Evolutionary conservation across 164 flowering plant genomes (phyloP).

Genomic region (Tinospora cordifolia): DNA sequence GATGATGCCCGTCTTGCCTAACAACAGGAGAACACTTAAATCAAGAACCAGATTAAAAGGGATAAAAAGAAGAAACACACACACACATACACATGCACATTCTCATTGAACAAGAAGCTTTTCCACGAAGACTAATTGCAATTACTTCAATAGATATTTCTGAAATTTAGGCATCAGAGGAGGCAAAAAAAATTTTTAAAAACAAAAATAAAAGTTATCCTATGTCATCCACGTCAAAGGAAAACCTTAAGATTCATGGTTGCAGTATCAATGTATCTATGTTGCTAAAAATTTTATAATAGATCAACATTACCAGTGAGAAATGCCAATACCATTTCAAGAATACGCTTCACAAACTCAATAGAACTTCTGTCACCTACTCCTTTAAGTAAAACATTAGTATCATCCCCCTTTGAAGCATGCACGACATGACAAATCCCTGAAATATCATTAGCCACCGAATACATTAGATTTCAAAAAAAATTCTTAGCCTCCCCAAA

Average conservation of each 20-base stretch:
- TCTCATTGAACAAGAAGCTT: neutral
- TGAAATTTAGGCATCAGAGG: neutral
- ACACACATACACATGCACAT: no score
- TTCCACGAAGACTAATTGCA: neutral
- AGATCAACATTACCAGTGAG: constrained; percentile 8
- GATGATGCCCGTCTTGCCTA: constrained; percentile 67
- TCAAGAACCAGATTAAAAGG: constrained; percentile 3
- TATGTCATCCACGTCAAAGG: neutral
- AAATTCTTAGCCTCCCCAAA: neutral
- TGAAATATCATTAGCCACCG: constrained; percentile 19
- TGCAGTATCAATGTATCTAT: neutral
- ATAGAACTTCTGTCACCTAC: constrained; percentile 39
- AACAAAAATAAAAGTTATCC: neutral
- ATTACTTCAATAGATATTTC: neutral
- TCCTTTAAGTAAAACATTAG: constrained; percentile 44
- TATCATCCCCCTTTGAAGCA: constrained; percentile 47
- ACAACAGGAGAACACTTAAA: neutral
- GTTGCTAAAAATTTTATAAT: neutral
- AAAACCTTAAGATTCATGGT: neutral
- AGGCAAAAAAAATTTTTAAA: neutral
- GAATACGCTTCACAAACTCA: constrained; percentile 62
- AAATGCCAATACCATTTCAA: constrained; percentile 64
- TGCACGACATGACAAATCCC: constrained; percentile 46
- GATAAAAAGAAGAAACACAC: no score
- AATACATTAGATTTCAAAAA: neutral